Evolutionary conservation across 805 yeast species (phyloP), one percentile per base, ranked within the genome.

Genomic region (Debaryomyces maramus): DNA sequence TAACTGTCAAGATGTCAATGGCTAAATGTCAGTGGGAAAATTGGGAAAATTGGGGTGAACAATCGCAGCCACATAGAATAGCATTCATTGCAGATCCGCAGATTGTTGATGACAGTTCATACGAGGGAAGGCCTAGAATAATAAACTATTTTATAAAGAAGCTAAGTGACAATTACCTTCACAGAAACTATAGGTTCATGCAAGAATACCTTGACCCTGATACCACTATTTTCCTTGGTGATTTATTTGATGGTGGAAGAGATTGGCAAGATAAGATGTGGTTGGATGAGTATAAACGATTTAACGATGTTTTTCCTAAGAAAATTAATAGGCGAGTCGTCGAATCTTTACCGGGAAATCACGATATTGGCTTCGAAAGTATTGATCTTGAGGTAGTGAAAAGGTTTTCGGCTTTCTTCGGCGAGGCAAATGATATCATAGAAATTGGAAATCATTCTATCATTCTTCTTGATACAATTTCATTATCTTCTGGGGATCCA

Each of bases 231-330:
- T 91, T 88, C 56, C 64, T 93, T 19, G 99, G 99, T 2, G 99
- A 93, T 58, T 61, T 91, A 50, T 85, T 91, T 57, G 99, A 93
- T 63, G 97, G 97, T 9, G 98, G 98, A 0, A 72, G 99, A 42
- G 83, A 83, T 39, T 89, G 96, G 91, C 78, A 76, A 28, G 73
- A 73, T 23, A 67, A 72, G 16, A 56, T 48, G 7, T 88, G 96
- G 95, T 62, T 77, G 39, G 64, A 70, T 10, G 98, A 93, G 60
- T 82, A 74, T 52, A 53, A 60, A 15, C 67, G 99, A 38, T 93
- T 85, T 60, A 73, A 78, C 47, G 46, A 58, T 1, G 77, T 93
- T 3, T 91, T 86, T 60, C 83, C 85, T 5, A 65, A 68, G 43
- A 71, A 71, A 40, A 65, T 73, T n/a, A 63, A 70, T 39, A 66